Evolutionary conservation across 2,329 filamentous ascomycete genomes (phyloP), one percentile per base, ranked within the genome.

Genomic region (Cladophialophora chaetospira): DNA sequence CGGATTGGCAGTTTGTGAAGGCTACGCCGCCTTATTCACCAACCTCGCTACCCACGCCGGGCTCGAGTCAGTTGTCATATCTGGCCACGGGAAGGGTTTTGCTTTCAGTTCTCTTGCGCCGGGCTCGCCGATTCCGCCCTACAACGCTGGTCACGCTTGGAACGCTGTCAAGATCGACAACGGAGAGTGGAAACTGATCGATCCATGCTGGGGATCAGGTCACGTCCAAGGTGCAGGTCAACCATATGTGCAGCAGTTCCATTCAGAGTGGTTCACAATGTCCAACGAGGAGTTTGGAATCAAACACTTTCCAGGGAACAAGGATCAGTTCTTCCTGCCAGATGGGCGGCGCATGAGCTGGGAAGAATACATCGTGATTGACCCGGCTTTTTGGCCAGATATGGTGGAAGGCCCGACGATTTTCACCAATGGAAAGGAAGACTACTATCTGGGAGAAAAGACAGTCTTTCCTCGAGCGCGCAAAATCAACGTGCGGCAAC

Each of bases 191-290:
- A 96, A 97, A 73, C 81, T 97, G 1, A 75, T 97, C 46, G 94
- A 99, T 68, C 74, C 88, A 0, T 97, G 93, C 70, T 99, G 94
- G 94, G 94, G 94, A 35, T 90, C 93, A 0, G 93, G 93, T 1
- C 78, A 83, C 60, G 73, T 96, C 6, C 73, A 78, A 40, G 77
- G 76, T 1, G 58, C 71, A 68, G 78, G 77, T 13, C 73, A 80
- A 55, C 72, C 77, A 1, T 97, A 91, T 73, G 81, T 81, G 40
- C 82, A 87, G 65, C 70, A 77, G 2, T 96, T 97, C 71, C 80
- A 77, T 1, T 83, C 91, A 0, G 72, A 78, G 3, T 71, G 75
- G 61, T 87, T 87, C 68, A 81, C 77, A 23, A 80, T 81, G 70
- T 72, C 77, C 4, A 97, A 97, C 69, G 87, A 93, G 52, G 82